Base-by-base conservation (phyloP, 768 basidiomycete species). In the Lactarius trivialis region DNA sequence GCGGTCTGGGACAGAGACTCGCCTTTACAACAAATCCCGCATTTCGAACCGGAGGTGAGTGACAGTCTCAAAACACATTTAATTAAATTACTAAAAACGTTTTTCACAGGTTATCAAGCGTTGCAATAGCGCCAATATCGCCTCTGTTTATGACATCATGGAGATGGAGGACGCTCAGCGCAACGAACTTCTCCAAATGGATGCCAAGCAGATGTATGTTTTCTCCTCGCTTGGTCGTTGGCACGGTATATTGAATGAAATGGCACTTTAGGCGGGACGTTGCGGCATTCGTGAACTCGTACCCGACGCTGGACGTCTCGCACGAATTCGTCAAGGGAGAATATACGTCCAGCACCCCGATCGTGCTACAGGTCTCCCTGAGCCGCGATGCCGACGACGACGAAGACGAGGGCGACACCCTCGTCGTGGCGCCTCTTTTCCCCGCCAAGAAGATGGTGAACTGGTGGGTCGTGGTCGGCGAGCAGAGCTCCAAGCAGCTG, bases 381-480 rank as follows among this genome's bases (percentile, higher is more conserved):
- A 81, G 88, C 33, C 83, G 88, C 21, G 96, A 98, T 58, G 84
- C 81, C 37, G 90, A 89, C 19, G 76, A 77, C 19, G 73, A 75
- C 52, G 78, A 78, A 61, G 82, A 81, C 48, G 82, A 80, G 12
- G 82, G 84, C 62, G 88, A 92, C 67, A 89, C 93, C 71, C 78
- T 77, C 4, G 95, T 95, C 36, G 82, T 98, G n/a, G 96, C 97
- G 0, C 95, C 97, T 0, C 90, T 86, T 76, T 98, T 90, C 77
- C 96, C 96, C 0, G 78, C 76, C 58, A 88, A 87, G 74, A 98
- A 98, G 79, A 83, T 93, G 74, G 85, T 90, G 60, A 94, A 93
- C 70, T 98, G 95, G 96, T 98, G 95, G 95, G 81, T 98, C 36
- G 94, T 98, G 52, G 81, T 98, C 14, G 93, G 93, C n/a, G 90